Evolutionary conservation across 352 stramenopile genomes (phyloP).

Genomic region (Pythium myriotylum): DNA sequence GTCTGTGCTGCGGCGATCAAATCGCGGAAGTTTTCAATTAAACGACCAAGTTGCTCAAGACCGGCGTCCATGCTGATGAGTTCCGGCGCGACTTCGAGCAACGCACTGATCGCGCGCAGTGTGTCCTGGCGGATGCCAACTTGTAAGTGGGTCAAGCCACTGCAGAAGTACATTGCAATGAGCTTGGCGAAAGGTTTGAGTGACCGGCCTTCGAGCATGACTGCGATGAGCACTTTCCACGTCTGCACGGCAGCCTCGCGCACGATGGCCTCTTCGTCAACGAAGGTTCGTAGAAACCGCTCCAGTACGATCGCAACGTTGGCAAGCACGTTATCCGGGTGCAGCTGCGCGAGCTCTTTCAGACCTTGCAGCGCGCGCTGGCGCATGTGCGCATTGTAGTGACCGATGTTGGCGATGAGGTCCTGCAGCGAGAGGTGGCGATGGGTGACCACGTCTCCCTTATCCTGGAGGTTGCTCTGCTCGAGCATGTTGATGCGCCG

Average conservation of each 20-base stretch:
- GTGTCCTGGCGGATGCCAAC: conserved; percentile 75
- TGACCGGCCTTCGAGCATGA: conserved; percentile 51
- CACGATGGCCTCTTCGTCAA: conserved; percentile 82
- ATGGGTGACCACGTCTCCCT: conserved; percentile 66
- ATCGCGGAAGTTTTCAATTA: conserved; percentile 84
- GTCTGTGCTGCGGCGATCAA: conserved; percentile 63
- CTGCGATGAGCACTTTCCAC: conserved; percentile 70
- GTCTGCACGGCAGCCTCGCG: conserved; percentile 65
- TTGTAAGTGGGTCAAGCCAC: conserved; percentile 78
- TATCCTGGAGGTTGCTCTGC: conserved; percentile 78
- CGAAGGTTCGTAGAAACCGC: conserved; percentile 68
- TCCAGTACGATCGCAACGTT: conserved; percentile 80
- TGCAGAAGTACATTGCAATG: conserved; percentile 79
- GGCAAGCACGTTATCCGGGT: conserved; percentile 59
- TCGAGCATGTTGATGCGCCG: conserved; percentile 84
- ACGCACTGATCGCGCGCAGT: conserved; percentile 61
- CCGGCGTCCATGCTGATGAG: conserved; percentile 58
- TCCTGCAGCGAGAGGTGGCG: conserved; percentile 69
- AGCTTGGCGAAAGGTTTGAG: conserved; percentile 74
- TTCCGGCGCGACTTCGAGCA: conserved; percentile 64
- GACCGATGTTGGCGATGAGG: conserved; percentile 61
- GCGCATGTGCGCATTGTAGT: conserved; percentile 85
- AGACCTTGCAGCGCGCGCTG: conserved; percentile 70
- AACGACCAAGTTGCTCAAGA: conserved; percentile 51
- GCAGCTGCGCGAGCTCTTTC: conserved; percentile 55